phyloP scores from a whole-genome alignment of 2,329 filamentous ascomycete genomes.

The Verticillium zaregamsianum region DNA sequence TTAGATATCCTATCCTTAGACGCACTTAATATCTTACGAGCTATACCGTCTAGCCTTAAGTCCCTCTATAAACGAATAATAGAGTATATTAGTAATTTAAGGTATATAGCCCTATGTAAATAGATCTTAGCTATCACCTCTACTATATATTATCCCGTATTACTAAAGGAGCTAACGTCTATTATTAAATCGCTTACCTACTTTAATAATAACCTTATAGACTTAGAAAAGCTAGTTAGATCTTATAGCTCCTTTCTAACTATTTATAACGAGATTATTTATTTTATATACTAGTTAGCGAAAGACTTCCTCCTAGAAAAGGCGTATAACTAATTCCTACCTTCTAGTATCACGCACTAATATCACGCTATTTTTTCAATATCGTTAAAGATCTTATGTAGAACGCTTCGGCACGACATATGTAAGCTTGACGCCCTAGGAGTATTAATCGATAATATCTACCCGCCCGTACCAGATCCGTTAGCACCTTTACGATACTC shows the following conservation, averaged over 20 bases:
- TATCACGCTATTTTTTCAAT: constrained; percentile 27
- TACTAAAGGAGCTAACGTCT: background rate
- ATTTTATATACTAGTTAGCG: constrained; percentile 38
- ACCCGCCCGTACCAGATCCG: constrained; percentile 10
- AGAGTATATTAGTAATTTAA: background rate
- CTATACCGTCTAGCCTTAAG: background rate
- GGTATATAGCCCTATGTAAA: background rate
- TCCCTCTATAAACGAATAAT: background rate
- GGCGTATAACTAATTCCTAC: constrained; percentile 21
- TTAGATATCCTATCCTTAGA: too few species aligned
- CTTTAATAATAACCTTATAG: background rate
- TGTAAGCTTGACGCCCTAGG: constrained; percentile 21
- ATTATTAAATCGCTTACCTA: background rate
- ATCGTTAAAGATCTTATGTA: constrained; percentile 26
- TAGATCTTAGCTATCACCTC: background rate
- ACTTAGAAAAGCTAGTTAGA: constrained; percentile 22
- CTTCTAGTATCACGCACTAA: constrained; percentile 14
- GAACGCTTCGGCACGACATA: constrained; percentile 27
- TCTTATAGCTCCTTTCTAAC: constrained; percentile 37
- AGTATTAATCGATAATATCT: constrained; percentile 7
- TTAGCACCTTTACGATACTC: constrained; percentile 13
- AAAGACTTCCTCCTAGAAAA: constrained; percentile 31
- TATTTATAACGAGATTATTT: constrained; percentile 16
- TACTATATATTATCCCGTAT: background rate
- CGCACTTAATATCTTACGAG: background rate